phyloP scores from a whole-genome alignment of 192 early-diverging fungal genomes.

The Backusella parvicylindrica region DNA sequence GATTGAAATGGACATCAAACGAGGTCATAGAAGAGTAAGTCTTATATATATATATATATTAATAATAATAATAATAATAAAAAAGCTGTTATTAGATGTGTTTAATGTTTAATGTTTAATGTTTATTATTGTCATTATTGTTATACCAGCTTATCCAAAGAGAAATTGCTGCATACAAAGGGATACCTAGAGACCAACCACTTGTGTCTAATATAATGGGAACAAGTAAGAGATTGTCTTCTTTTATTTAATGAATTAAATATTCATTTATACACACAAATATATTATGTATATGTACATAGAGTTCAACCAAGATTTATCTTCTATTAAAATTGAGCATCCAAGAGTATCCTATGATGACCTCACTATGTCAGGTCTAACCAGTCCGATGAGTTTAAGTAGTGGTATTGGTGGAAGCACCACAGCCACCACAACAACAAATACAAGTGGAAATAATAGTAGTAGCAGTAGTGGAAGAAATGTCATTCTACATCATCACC shows the following conservation, averaged over 20 bases:
- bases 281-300: too few species aligned
- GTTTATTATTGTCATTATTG: background rate
- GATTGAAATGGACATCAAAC: conserved; percentile 26
- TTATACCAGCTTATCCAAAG: conserved; percentile 24
- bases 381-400: background rate
- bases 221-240: background rate
- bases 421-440: background rate
- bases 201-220: conserved; percentile 10
- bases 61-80: background rate
- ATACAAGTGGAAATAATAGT: background rate
- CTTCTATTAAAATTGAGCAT: background rate
- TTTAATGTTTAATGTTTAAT: background rate
- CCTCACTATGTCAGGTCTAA: background rate
- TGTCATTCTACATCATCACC: background rate
- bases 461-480: background rate
- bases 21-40: conserved; percentile 35
- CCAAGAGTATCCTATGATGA: background rate
- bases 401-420: background rate
- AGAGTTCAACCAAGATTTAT: background rate
- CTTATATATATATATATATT: background rate
- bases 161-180: conserved; percentile 25
- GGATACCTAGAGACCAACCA: conserved; percentile 16
- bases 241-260: background rate
- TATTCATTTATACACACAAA: background rate
- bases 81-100: too few species aligned